Base-by-base conservation (phyloP, 1,284 basidiomycete species). In the Boletus albobrunnescens region DNA sequence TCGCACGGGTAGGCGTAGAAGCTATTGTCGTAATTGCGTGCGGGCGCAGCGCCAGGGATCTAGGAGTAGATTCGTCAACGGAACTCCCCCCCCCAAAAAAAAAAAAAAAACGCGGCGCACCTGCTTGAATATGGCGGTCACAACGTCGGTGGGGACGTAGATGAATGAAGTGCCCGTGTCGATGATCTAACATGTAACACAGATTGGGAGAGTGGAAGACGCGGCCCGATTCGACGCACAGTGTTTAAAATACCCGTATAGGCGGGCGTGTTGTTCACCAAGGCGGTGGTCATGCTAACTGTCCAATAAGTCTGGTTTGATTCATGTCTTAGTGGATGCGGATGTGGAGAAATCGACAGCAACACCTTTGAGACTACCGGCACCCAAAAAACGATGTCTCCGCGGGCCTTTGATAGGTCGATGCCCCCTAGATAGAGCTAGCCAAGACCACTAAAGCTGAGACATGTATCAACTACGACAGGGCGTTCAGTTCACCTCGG, bases 121-220 rank as follows among this genome's bases (percentile, higher is more conserved):
- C 60, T 63, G 53, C 0, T 50, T 46, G 53, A 81, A 82, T 37
- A 82, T 68, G 6, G 59, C 44, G 1, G 58, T 43, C 1, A 71
- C 73, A 14, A 74, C 49, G 0, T 51, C 28, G 22, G 64, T 54
- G 1, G 80, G 76, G 7, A 81, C 41, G 57, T 82, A 82, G 35
- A 82, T 75, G 23, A 81, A 65, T 6, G 78, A 75, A 1, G 79
- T 80, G 8, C 82, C 81, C 0, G 79, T 81, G 57, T 84, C 82
- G 47, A 84, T 73, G 16, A 76, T 77, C 78, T 82, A 44, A 6
- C 20, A n/a, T 11, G 35, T 36, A 26, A n/a, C 8, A 31, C 7
- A 17, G 16, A 14, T 38, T 22, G 12, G 19, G 32, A 12, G 32
- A 19, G 10, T 17, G 10, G 17, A 31, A 2, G 14, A 16, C 16